These are phyloP conservation scores for Colletotrichum liriopes DNA, from an alignment of 2,329 filamentous ascomycete genomes.

Conservation along the genomic window DNA sequence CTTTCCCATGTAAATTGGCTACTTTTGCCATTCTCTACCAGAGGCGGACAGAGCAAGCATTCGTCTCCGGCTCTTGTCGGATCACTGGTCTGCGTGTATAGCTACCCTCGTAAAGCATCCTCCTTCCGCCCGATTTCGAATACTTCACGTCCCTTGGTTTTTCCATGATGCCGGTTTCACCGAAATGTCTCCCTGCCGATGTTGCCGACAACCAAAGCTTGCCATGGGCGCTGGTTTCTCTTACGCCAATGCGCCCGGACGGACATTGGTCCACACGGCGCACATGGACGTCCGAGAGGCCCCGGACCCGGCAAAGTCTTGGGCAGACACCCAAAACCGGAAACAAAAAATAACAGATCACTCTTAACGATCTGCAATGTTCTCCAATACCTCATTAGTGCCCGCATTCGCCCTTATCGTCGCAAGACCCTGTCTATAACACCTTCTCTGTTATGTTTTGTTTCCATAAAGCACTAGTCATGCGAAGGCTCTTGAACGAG, in stretches of 20 bases:
- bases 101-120: neutral
- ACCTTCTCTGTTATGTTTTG: neutral
- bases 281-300: conserved; percentile 19
- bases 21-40: neutral
- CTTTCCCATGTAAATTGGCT: neutral
- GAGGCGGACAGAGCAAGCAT: neutral
- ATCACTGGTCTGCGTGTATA: neutral
- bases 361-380: conserved; percentile 13
- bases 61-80: neutral
- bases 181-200: neutral
- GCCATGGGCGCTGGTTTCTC: neutral
- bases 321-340: neutral
- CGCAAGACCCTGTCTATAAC: neutral
- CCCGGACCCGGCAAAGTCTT: conserved; percentile 12
- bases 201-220: conserved; percentile 18
- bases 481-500: neutral
- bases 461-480: neutral
- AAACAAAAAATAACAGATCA: conserved; percentile 22
- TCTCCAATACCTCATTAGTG: neutral
- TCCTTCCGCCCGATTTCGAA: neutral
- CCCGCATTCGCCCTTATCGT: neutral
- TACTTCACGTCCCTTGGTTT: neutral
- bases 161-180: neutral
- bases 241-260: neutral
- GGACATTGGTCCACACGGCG: conserved; percentile 12